Conservation (phyloP, 2,329 filamentous ascomycete genomes). For the Arthrobotrys sphaeroides region DNA sequence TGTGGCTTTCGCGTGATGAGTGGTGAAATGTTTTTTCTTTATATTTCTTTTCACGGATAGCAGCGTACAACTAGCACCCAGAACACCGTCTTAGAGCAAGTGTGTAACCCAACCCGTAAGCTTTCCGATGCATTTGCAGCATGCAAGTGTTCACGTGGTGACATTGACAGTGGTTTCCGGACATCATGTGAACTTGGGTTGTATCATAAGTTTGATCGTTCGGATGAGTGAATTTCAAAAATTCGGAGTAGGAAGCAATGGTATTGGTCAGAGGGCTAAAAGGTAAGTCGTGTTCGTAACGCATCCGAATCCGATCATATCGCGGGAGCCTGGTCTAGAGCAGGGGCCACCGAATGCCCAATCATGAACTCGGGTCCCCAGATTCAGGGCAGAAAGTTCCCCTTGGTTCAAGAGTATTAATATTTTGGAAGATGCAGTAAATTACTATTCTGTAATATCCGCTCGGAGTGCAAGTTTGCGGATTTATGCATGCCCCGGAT, state of each 20-base stretch:
- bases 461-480: not conserved
- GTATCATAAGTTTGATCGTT: conserved; percentile 1
- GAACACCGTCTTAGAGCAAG: not conserved
- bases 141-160: conserved; percentile 42
- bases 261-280: not conserved
- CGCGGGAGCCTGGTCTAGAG: not conserved
- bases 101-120: conserved; percentile 9
- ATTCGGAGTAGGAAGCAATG: not conserved
- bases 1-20: not conserved
- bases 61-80: not conserved
- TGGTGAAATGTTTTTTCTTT: not conserved
- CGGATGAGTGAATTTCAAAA: conserved; percentile 6
- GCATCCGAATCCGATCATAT: not conserved
- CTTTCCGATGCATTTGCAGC: conserved; percentile 27
- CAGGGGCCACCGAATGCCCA: not conserved
- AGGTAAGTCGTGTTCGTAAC: not conserved
- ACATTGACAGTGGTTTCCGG: not conserved
- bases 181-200: conserved; percentile 25
- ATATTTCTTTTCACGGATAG: too few relatives aligned
- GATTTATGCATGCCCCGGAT: conserved; percentile 9
- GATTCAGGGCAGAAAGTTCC: not conserved
- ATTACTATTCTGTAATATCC: not conserved
- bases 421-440: not conserved
- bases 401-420: not conserved
- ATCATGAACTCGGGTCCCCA: not conserved